Evolutionary conservation across 2,329 filamentous ascomycete genomes (phyloP), one percentile per base, ranked within the genome.

Genomic region (Clonostachys rosea): DNA sequence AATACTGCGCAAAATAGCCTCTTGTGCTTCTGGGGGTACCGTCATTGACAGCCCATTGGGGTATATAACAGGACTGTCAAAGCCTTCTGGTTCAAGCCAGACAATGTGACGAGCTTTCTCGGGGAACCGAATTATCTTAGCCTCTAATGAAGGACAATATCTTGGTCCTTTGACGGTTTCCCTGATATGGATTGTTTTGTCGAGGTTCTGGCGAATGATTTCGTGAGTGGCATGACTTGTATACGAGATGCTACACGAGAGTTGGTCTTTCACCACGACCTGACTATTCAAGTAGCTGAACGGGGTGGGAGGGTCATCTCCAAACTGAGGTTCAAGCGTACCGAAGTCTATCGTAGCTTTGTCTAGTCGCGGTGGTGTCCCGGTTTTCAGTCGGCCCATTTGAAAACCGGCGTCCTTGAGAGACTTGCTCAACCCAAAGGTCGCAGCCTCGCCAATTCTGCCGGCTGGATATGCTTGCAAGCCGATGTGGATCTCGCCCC

Each of bases 41-140:
- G 94, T 99, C 90, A 97, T 97, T 30, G 91, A 96, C 37, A 99
- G 84, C 1, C 94, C 94, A 59, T 99, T 99, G 1, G 94, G 94
- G 61, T 99, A 99, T 47, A 99, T 85, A 41, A 96, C 77, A 54
- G 95, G 83, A 61, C 82, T 95, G 52, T 91, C 81, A 59, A 96
- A 95, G 3, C 94, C 94, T 73, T 99, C 94, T 0, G 92, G 94
- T 64, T 99, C 94, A 13, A 99, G 81, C 94, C 94, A 99, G 47
- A 99, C 86, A 54, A 96, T 89, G 59, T 99, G 94, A 6, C 76
- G 78, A 17, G 84, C 72, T 62, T 91, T 94, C 52, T 94, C 78
- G 5, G 83, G 75, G 61, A 99, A 99, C 9, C 89, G 84, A 41
- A 96, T 86, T 44, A 99, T 79, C 66, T 99, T 99, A 14, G 91